These are phyloP conservation scores for Fusarium solani-melongenae DNA, from an alignment of 2,329 filamentous ascomycete genomes.

Conservation along the genomic window DNA sequence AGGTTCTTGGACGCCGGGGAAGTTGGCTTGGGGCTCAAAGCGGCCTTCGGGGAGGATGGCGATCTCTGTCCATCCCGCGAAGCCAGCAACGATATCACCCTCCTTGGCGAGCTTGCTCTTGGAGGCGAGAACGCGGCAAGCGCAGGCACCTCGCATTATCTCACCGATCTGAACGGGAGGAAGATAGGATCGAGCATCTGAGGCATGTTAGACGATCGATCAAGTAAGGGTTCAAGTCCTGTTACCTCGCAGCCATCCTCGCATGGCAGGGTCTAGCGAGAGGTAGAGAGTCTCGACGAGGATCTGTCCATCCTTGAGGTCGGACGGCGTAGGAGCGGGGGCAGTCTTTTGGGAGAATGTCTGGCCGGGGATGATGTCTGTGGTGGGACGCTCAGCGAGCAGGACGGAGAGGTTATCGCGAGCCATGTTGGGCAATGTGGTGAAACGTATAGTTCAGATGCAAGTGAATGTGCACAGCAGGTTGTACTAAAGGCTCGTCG, in stretches of 20 bases:
- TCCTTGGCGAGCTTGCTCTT: conserved; percentile 64
- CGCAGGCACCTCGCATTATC: conserved; percentile 72
- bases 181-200: conserved; percentile 68
- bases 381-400: conserved; percentile 72
- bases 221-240: no score
- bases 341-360: conserved; percentile 69
- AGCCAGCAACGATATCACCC: conserved; percentile 67
- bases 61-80: conserved; percentile 74
- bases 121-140: conserved; percentile 71
- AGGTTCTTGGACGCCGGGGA: conserved; percentile 54
- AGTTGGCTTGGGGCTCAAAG: conserved; percentile 53
- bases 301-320: conserved; percentile 73
- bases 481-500: background rate
- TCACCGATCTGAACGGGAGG: conserved; percentile 76
- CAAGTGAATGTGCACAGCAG: background rate
- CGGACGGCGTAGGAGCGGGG: conserved; percentile 61
- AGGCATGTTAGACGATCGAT: background rate
- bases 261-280: conserved; percentile 80
- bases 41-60: conserved; percentile 66
- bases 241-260: conserved; percentile 73
- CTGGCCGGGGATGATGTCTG: conserved; percentile 70
- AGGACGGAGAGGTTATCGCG: conserved; percentile 62
- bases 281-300: conserved; percentile 72
- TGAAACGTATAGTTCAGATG: background rate
- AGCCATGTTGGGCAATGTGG: conserved; percentile 47